phyloP scores from a whole-genome alignment of 805 yeast genomes.

The Barnettozyma californica region DNA sequence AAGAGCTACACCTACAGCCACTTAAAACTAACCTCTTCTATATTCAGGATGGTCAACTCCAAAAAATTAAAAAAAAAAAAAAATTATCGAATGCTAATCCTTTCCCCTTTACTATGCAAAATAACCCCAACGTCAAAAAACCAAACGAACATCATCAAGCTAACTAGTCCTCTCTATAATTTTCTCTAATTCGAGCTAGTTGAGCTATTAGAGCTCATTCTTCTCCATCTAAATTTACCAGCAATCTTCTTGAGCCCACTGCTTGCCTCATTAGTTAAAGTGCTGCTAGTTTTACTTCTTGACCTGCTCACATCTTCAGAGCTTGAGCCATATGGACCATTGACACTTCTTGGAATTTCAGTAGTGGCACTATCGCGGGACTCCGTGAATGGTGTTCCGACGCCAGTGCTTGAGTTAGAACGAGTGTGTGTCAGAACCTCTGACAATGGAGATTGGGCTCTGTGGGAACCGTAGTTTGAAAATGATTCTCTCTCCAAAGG shows the following conservation, averaged over 20 bases:
- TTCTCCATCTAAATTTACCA: slow-evolving; percentile 26
- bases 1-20: too few species aligned
- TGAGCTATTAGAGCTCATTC: slow-evolving; percentile 24
- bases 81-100: too few species aligned
- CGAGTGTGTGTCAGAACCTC: neutral
- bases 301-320: slow-evolving; percentile 12
- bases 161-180: neutral
- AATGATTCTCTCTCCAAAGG: slow-evolving; percentile 13
- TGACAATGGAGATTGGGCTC: slow-evolving; percentile 17
- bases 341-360: slow-evolving; percentile 5
- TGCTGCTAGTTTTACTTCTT: slow-evolving; percentile 8
- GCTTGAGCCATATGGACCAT: neutral
- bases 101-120: neutral
- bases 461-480: neutral
- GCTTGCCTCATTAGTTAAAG: slow-evolving; percentile 14
- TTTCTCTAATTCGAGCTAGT: slow-evolving; percentile 12
- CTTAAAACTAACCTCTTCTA: neutral
- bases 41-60: neutral
- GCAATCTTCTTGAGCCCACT: slow-evolving; percentile 24
- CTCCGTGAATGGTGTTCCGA: neutral
- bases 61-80: neutral
- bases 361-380: neutral
- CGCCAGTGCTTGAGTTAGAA: neutral
- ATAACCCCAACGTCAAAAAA: neutral
- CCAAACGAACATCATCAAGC: neutral